A percentile compares a stretch with the other conserved stretches of the same genome.
These are phyloP conservation scores for Lactarius pseudohatsudake DNA, from an alignment of 768 basidiomycete species.

Conservation along the genomic window DNA sequence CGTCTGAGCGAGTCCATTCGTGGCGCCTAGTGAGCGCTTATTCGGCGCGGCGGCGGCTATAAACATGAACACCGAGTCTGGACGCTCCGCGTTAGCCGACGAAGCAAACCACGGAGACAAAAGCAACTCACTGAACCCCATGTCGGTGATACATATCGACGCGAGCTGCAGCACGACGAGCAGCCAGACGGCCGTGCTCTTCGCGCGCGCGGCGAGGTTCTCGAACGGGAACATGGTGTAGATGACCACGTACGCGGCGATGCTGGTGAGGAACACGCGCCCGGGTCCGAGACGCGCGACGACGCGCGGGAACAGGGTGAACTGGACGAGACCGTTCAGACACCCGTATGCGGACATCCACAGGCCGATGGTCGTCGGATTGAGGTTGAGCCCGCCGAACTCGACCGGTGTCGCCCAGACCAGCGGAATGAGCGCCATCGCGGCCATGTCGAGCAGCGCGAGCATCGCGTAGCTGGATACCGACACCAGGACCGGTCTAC, in stretches of 20 bases:
- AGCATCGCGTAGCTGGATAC: too few species aligned
- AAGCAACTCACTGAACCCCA: constrained; percentile 18
- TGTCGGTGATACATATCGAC: constrained; percentile 17
- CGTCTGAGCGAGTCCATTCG: constrained; percentile 54
- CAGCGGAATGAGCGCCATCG: too few species aligned
- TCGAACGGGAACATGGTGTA: constrained; percentile 35
- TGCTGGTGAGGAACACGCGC: constrained; percentile 34
- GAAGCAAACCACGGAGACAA: neutral
- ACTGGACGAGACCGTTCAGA: too few species aligned
- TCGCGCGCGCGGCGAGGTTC: constrained; percentile 8
- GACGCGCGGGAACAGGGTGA: too few species aligned
- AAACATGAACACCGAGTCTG: constrained; percentile 70
- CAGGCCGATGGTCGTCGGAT: too few species aligned
- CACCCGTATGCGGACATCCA: too few species aligned
- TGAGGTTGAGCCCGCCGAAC: too few species aligned
- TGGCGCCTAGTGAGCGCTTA: constrained; percentile 61
- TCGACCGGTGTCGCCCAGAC: too few species aligned
- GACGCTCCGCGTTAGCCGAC: constrained; percentile 25
- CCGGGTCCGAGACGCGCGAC: too few species aligned
- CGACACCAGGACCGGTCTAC: too few species aligned
- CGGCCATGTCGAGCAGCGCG: too few species aligned
- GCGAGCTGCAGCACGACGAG: constrained; percentile 18
- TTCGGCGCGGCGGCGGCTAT: constrained; percentile 66
- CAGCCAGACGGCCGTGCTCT: neutral
- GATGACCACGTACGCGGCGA: constrained; percentile 32